These are phyloP conservation scores for Trichocomaceae sp. DNA, from an alignment of 2,329 filamentous ascomycete genomes.

Conservation along the genomic window DNA sequence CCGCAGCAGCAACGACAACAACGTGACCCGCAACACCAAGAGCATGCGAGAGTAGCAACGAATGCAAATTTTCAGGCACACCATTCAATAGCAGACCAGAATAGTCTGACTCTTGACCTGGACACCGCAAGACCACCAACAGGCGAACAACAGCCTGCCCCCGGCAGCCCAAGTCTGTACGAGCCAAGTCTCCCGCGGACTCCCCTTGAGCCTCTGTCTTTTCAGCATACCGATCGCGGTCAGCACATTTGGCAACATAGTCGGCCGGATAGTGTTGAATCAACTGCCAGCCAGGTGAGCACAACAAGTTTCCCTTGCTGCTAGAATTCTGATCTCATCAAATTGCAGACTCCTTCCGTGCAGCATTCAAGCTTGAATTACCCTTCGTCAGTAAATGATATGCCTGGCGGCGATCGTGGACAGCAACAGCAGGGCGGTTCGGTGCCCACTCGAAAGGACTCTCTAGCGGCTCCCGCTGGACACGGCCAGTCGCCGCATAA, in stretches of 20 bases:
- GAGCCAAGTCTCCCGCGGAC: conserved; percentile 4
- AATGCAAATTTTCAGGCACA: not conserved
- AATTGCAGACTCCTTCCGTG: conserved; percentile 5
- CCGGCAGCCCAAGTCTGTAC: conserved; percentile 3
- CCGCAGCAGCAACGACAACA: not conserved
- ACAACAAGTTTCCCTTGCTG: too few relatives aligned
- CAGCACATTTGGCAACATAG: conserved; percentile 17
- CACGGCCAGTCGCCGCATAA: conserved; percentile 5
- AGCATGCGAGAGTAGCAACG: not conserved
- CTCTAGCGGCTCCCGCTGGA: conserved; percentile 1
- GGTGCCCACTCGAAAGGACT: conserved; percentile 6
- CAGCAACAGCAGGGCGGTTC: conserved; percentile 4
- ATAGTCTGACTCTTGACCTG: too few relatives aligned
- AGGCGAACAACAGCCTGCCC: not conserved
- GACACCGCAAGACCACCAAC: conserved; percentile 2
- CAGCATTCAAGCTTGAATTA: not conserved
- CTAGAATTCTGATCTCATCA: conserved; percentile 1
- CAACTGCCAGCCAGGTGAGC: conserved; percentile 18
- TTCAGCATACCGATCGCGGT: conserved; percentile 18
- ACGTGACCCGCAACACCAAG: not conserved
- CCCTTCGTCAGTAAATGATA: not conserved
- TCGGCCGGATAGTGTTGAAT: conserved; percentile 17
- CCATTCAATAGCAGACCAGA: too few relatives aligned
- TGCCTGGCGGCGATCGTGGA: conserved; percentile 4
- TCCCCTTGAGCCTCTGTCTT: conserved; percentile 16